Evolutionary conservation across 306 rosid species (phyloP), one percentile per base, ranked within the genome.

Genomic region (Urtica urens): DNA sequence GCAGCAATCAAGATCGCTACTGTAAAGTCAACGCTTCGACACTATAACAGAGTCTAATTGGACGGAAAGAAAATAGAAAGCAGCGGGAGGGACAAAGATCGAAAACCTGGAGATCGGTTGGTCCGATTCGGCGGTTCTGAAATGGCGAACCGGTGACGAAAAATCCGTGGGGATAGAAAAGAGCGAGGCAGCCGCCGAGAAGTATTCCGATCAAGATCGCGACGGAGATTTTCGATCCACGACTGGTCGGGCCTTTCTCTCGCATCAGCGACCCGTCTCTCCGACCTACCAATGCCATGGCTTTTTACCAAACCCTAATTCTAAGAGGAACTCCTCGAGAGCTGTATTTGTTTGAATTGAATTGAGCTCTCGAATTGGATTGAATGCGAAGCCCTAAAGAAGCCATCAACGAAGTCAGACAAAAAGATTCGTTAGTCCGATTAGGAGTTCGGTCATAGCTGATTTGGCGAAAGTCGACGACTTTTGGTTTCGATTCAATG

Each of bases 201-300:
- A 76, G 59, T 28, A 83, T 53, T 49, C 96, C 96, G 16, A 87
- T 73, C 23, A 65, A 66, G 14, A 80, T 55, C 37, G 93, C 79
- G 37, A 72, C 65, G 30, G 57, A 33, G 58, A 78, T 46, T 58
- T 65, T 72, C 1, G 82, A 75, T 72, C 78, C 78, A 44, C 40
- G 40, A 64, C 38, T 37, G 15, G 82, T 71, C 4, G 57, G 73
- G 3, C 60, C 2, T 31, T 23, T 62, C 47, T 56, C 80, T 64
- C 78, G 64, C 90, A 72, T 77, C 47, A 82, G 64, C 34, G 78
- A 67, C 47, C 80, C 94, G 19, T 80, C 94, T 62, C 85, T 73
- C 30, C 87, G 82, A 24, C 71, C 81, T 52, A 23, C 58, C 96
- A 82, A 72, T 51, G 53, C 57, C 28, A 35, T 35, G n/a, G n/a